phyloP scores from a whole-genome alignment of 2,329 filamentous ascomycete genomes.

The Ampelomyces quisqualis region DNA sequence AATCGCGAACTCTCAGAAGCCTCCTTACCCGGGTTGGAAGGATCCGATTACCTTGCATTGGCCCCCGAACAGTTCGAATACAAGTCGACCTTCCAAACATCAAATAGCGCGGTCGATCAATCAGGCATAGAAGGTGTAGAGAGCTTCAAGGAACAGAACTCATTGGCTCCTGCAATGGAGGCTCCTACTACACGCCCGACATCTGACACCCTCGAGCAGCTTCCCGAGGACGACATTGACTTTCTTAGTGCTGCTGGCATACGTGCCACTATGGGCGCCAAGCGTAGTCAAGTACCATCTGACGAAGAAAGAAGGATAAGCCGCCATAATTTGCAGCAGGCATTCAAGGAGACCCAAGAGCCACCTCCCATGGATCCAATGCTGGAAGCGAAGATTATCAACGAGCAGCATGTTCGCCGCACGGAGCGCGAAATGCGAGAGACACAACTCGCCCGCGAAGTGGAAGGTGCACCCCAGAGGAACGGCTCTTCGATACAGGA shows the following conservation, averaged over 20 bases:
- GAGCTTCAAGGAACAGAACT: no score
- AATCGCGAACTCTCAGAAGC: neutral
- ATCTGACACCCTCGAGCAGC: constrained; percentile 32
- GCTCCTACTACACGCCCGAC: constrained; percentile 13
- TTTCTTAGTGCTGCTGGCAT: constrained; percentile 45
- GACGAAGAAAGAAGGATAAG: constrained; percentile 16
- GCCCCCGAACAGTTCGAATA: no score
- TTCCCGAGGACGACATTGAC: constrained; percentile 46
- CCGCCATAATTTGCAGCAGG: constrained; percentile 31
- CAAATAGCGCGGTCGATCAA: no score
- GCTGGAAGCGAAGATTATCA: constrained; percentile 30
- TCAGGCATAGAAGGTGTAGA: no score
- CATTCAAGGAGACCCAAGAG: constrained; percentile 20
- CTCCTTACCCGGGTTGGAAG: no score
- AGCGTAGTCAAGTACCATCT: constrained; percentile 8
- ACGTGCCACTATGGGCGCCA: constrained; percentile 47
- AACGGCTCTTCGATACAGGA: neutral
- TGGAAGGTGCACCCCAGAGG: neutral
- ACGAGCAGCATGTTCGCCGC: constrained; percentile 34
- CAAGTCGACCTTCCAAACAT: no score
- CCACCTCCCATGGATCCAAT: constrained; percentile 19
- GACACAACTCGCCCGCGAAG: neutral
- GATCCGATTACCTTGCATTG: no score
- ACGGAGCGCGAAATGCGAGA: constrained; percentile 21
- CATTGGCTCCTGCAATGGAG: no score